Conservation (phyloP, 2,329 filamentous ascomycete genomes). For the Ceratocystis colombiana region DNA sequence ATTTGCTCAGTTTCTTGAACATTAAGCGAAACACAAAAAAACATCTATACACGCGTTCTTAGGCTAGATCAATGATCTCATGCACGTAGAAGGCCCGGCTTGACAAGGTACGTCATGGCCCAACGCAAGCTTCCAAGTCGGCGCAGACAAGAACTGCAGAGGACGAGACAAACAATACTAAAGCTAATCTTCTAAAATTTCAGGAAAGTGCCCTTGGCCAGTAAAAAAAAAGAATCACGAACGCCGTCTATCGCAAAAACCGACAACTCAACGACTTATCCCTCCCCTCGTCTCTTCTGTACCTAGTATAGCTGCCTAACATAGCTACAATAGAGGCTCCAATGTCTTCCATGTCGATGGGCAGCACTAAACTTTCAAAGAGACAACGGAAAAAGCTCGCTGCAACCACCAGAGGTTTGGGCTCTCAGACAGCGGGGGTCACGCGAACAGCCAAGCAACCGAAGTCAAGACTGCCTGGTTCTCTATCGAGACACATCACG, state of each 20-base stretch:
- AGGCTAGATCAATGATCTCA: not conserved
- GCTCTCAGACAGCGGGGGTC: not conserved
- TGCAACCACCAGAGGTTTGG: not conserved
- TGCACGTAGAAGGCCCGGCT: not conserved
- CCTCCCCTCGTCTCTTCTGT: no score
- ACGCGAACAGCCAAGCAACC: not conserved
- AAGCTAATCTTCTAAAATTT: not conserved
- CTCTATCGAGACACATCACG: not conserved
- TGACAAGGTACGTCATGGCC: not conserved
- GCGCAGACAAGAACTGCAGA: not conserved
- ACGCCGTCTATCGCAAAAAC: no score
- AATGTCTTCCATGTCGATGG: not conserved
- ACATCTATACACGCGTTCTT: not conserved
- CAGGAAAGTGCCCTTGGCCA: no score
- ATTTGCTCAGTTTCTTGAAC: no score
- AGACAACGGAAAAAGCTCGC: constrained; percentile 1
- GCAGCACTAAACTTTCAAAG: not conserved
- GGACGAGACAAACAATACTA: not conserved
- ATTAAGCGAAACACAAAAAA: not conserved
- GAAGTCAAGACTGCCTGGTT: not conserved
- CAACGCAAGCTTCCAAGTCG: not conserved
- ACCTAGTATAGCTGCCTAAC: not conserved
- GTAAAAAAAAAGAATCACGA: no score
- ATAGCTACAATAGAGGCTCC: not conserved
- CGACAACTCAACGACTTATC: no score